Percentiles rank a stretch among this genome's conserved stretches.
phyloP scores from a whole-genome alignment of 805 yeast species.

The Candida michaelii region DNA sequence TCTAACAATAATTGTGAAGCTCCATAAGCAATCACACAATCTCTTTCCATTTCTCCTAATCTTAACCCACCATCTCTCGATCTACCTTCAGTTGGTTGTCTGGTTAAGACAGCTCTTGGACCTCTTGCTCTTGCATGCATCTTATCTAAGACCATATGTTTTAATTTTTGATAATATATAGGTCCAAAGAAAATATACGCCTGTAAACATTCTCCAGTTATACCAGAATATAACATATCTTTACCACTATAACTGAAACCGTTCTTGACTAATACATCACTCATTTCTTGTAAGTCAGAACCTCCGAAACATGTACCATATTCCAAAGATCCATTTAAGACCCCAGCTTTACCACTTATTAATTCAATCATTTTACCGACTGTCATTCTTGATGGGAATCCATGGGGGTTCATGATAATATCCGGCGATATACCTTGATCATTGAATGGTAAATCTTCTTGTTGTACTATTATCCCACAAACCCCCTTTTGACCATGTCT shows the following conservation, averaged over 20 bases:
- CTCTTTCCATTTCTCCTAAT: slow-evolving; percentile 99
- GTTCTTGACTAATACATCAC: slow-evolving; percentile 80
- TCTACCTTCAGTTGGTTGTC: slow-evolving; percentile 99
- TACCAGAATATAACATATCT: slow-evolving; percentile 96
- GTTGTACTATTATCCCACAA: slow-evolving; percentile 96
- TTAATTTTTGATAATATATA: slow-evolving; percentile 94
- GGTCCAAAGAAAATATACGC: slow-evolving; percentile 99
- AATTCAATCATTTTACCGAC: slow-evolving; percentile 98
- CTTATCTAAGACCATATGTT: slow-evolving; percentile 98
- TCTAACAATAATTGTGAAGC: slow-evolving; percentile 93
- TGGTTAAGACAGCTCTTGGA: slow-evolving; percentile 94
- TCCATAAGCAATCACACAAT: slow-evolving; percentile 98
- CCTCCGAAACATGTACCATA: slow-evolving; percentile 99
- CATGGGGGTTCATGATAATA: slow-evolving; percentile 98
- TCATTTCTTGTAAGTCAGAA: slow-evolving; percentile 93
- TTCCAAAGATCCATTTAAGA: slow-evolving; percentile 83
- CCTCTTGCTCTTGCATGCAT: slow-evolving; percentile 99
- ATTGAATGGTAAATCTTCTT: slow-evolving; percentile 94
- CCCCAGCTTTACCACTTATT: slow-evolving; percentile 97
- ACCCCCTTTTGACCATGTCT: slow-evolving; percentile 99
- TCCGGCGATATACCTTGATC: slow-evolving; percentile 93
- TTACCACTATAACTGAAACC: slow-evolving; percentile 96
- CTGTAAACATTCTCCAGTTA: slow-evolving; percentile 95
- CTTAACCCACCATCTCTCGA: slow-evolving; percentile 98
- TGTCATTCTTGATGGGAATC: slow-evolving; percentile 99